A percentile compares a stretch with the other conserved stretches of the same genome.
Conservation (phyloP, 306 rosid genomes). For the Cucurbita pepo region DNA sequence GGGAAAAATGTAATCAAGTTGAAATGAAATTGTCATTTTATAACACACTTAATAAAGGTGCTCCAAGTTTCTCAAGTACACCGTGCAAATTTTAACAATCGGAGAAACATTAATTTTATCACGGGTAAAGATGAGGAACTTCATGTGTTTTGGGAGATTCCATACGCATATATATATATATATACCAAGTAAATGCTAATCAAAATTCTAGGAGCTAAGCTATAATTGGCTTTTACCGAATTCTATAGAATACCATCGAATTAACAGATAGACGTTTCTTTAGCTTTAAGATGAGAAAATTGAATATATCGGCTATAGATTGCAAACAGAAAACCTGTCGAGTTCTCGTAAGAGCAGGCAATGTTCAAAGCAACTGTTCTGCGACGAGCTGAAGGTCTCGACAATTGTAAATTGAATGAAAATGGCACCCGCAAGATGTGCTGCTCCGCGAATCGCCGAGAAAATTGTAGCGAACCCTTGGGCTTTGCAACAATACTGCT, state of each 20-base stretch:
- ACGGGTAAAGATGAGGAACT: too few species aligned
- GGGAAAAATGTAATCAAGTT: background rate
- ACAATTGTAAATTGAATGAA: constrained; percentile 16
- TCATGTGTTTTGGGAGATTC: too few species aligned
- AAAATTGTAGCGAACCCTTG: constrained; percentile 12
- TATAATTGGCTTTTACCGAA: background rate
- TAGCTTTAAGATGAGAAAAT: background rate
- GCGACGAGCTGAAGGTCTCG: constrained; percentile 16
- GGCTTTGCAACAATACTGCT: constrained; percentile 18
- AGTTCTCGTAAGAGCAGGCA: constrained; percentile 40
- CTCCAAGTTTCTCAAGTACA: background rate
- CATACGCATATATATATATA: too few species aligned
- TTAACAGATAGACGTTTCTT: background rate
- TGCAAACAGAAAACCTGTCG: constrained; percentile 34
- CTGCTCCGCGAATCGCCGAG: constrained; percentile 20
- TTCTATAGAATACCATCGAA: background rate
- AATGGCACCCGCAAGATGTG: constrained; percentile 16
- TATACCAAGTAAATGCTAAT: background rate
- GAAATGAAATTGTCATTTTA: background rate
- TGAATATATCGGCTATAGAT: background rate
- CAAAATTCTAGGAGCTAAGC: background rate
- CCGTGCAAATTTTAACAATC: background rate
- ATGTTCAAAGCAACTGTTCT: constrained; percentile 27
- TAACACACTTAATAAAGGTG: background rate
- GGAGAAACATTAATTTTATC: background rate